These are phyloP conservation scores for Cadophora malorum DNA, from an alignment of 2,329 filamentous ascomycete genomes.

Conservation along the genomic window DNA sequence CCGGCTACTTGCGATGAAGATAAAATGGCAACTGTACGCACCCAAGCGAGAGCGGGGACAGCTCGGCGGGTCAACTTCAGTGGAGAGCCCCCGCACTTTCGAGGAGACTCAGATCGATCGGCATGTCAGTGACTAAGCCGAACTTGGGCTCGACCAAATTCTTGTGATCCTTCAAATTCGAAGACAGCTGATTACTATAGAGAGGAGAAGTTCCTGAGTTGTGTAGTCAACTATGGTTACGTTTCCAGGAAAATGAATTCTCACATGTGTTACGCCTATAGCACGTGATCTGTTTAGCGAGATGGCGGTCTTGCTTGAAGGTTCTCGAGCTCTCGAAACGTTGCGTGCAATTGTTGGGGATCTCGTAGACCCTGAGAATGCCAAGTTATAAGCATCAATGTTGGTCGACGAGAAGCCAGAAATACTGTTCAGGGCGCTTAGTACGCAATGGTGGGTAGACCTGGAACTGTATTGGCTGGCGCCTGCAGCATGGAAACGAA, in stretches of 20 bases:
- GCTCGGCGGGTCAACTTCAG: neutral
- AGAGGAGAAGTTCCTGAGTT: neutral
- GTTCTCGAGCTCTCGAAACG: no score
- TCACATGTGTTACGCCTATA: neutral
- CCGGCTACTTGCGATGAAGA: neutral
- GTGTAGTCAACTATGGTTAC: neutral
- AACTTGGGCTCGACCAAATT: neutral
- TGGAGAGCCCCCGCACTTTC: neutral
- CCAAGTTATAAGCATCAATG: neutral
- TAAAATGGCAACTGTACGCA: neutral
- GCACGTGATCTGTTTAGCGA: neutral
- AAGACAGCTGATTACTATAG: neutral
- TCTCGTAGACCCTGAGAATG: slow-evolving; percentile 3
- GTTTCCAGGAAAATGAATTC: no score
- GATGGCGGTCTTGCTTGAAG: no score
- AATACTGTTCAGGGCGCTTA: neutral
- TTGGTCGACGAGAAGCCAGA: neutral
- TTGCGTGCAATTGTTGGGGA: neutral
- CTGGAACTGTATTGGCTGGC: neutral
- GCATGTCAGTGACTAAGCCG: neutral
- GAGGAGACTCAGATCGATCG: neutral
- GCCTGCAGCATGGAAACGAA: neutral
- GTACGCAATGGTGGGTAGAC: neutral
- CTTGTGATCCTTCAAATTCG: neutral
- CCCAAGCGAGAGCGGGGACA: neutral